Evolutionary conservation across 2,329 filamentous ascomycete species (phyloP).

Genomic region (Colletotrichum agaves): DNA sequence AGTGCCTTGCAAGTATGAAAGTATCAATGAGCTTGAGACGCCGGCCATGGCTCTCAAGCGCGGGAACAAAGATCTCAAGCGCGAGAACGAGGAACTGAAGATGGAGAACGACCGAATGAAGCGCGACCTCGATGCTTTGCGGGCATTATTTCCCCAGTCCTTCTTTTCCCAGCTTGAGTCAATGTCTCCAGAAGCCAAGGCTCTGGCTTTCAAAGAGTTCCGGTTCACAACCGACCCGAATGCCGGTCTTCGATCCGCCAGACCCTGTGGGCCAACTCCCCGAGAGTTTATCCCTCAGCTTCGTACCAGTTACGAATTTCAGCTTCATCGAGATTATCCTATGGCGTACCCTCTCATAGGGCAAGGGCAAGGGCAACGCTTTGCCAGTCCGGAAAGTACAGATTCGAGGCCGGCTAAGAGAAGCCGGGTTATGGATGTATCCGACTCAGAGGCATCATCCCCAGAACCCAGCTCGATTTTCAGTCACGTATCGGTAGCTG

Average conservation of each 20-base stretch:
- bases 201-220: slow-evolving; percentile 38
- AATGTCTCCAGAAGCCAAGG: slow-evolving; percentile 35
- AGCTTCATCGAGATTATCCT: slow-evolving; percentile 27
- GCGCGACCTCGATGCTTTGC: too few species aligned
- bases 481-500: neutral
- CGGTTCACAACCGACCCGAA: slow-evolving; percentile 39
- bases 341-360: slow-evolving; percentile 23
- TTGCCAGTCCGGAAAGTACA: neutral
- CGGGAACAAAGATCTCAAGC: slow-evolving; percentile 37
- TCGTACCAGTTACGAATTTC: slow-evolving; percentile 30
- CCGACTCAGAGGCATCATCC: neutral
- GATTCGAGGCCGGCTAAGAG: slow-evolving; percentile 24
- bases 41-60: slow-evolving; percentile 32
- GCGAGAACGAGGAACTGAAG: slow-evolving; percentile 32
- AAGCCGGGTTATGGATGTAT: slow-evolving; percentile 2
- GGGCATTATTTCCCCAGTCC: too few species aligned
- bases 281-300: slow-evolving; percentile 25
- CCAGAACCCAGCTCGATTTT: neutral
- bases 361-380: neutral
- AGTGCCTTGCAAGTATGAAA: slow-evolving; percentile 37
- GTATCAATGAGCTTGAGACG: slow-evolving; percentile 36
- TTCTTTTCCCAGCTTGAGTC: neutral
- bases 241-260: slow-evolving; percentile 25
- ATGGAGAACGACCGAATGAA: neutral
- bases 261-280: slow-evolving; percentile 14